These are phyloP conservation scores for Dichotomopilus funicola DNA, from an alignment of 2,329 filamentous ascomycete genomes.

Conservation along the genomic window DNA sequence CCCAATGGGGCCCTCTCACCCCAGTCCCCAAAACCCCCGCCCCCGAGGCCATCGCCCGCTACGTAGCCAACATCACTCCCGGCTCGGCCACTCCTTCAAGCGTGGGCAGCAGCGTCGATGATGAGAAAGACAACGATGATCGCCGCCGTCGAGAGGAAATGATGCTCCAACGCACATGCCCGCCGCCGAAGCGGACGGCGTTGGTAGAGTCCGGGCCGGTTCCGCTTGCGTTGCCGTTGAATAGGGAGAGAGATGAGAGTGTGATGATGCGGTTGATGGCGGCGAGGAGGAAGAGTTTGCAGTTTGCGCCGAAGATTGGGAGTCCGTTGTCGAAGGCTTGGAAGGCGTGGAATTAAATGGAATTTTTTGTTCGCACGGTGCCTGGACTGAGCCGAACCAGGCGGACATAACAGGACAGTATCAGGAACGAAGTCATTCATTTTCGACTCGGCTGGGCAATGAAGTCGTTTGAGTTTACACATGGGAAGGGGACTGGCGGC, in stretches of 20 bases:
- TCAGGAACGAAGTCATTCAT: constrained; percentile 1
- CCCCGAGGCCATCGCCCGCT: constrained; percentile 47
- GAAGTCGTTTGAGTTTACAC: background rate
- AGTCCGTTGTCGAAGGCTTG: constrained; percentile 62
- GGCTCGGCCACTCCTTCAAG: constrained; percentile 17
- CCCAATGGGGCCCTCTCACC: constrained; percentile 42
- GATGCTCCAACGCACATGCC: constrained; percentile 48
- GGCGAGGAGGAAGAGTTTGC: constrained; percentile 68
- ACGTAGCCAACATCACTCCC: constrained; percentile 43
- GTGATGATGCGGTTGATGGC: constrained; percentile 60
- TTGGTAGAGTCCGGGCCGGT: constrained; percentile 32
- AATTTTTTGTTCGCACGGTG: background rate
- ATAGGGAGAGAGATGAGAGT: constrained; percentile 47
- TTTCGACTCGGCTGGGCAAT: background rate
- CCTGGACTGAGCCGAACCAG: background rate
- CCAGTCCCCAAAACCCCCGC: constrained; percentile 54
- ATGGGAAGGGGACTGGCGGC: no score
- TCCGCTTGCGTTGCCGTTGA: constrained; percentile 35
- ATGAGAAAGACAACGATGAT: constrained; percentile 22
- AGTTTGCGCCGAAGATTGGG: constrained; percentile 67
- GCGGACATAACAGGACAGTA: background rate
- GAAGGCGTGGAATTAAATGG: constrained; percentile 27
- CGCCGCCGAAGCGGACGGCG: constrained; percentile 38
- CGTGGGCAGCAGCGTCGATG: background rate
- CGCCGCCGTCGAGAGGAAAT: constrained; percentile 27